Evolutionary conservation across 2,329 filamentous ascomycete species (phyloP).

Genomic region (Cryphonectria naterciae): DNA sequence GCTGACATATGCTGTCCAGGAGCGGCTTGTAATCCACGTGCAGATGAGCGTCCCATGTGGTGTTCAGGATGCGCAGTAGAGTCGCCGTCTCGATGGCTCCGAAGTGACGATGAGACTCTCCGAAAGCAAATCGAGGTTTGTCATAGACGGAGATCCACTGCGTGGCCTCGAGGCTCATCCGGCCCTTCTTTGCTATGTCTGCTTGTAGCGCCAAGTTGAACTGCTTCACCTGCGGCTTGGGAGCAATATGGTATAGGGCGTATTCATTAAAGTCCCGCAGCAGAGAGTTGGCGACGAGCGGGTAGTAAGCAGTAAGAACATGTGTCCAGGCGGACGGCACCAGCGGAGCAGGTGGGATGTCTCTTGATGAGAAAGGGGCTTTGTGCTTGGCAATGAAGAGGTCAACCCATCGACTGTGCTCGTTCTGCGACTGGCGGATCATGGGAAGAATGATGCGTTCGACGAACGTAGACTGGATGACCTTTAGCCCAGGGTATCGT

Average conservation of each 20-base stretch:
- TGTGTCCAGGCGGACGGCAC: not conserved
- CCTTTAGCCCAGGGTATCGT: constrained; percentile 4
- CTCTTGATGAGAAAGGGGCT: not conserved
- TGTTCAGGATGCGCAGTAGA: not conserved
- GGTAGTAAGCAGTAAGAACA: not conserved
- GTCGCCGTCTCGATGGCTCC: not conserved
- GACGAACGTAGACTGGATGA: constrained; percentile 9
- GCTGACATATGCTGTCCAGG: constrained; percentile 9
- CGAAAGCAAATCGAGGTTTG: no score
- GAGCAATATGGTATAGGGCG: constrained; percentile 9
- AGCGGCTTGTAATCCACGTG: not conserved
- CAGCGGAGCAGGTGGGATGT: constrained; percentile 10
- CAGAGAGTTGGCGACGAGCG: not conserved
- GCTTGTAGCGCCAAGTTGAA: constrained; percentile 12
- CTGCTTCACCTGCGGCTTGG: not conserved
- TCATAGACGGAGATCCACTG: constrained; percentile 16
- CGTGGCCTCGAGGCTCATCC: constrained; percentile 5
- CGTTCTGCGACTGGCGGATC: constrained; percentile 14
- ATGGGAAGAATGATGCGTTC: constrained; percentile 12
- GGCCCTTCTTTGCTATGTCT: not conserved
- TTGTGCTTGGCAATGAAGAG: constrained; percentile 19
- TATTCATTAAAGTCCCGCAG: constrained; percentile 14
- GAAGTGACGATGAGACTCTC: no score
- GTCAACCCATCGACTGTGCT: constrained; percentile 17
- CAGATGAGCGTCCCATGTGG: not conserved